Base-by-base conservation (phyloP, 148 eudicot genomes). In the Rhododendron ovatum region DNA sequence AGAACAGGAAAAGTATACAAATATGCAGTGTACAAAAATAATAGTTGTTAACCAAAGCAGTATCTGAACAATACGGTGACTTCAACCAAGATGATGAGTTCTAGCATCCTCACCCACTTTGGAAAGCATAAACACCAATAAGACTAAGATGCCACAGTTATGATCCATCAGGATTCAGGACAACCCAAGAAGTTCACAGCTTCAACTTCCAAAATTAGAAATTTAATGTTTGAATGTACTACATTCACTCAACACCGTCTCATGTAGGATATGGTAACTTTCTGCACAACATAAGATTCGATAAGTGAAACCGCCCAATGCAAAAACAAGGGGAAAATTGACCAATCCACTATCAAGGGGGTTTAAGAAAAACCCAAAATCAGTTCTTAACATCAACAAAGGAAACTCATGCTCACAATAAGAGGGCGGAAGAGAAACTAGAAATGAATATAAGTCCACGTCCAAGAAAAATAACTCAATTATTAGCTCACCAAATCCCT, bases 401-500 rank as follows among this genome's bases (percentile, higher is more conserved):
- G 35, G 59, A 79, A 79, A 13, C 55, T 43, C 51, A 39, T 77
- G 80, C 26, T 2, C 81, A 22, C 80, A 77, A 74, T 35, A 39
- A 37, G 48, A 75, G 79, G 35, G 48, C 41, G 2, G 79, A 18
- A 75, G 18, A 35, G 47, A 39, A 37, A 37, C 30, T 43, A 3
- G 14, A 45, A 41, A 43, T 78, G 33, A 78, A 43, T 41, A 78
- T 45, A 45, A 78, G 81, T 22, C 30, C 51, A 43, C 3, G 13
- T 78, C 28, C 45, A 24, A 78, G 53, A 20, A 43, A 45, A 43
- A 78, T 10, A 77, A 78, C n/a, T 6, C 53, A 43, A 43, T 59
- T 61, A 73, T 82, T 78, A 30, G 74, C 94, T 90, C 89, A 92
- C 94, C 94, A 74, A 91, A 91, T 73, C 94, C 94, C 90, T 84